Conservation (phyloP, 805 yeast species). For the Candida koratica region DNA sequence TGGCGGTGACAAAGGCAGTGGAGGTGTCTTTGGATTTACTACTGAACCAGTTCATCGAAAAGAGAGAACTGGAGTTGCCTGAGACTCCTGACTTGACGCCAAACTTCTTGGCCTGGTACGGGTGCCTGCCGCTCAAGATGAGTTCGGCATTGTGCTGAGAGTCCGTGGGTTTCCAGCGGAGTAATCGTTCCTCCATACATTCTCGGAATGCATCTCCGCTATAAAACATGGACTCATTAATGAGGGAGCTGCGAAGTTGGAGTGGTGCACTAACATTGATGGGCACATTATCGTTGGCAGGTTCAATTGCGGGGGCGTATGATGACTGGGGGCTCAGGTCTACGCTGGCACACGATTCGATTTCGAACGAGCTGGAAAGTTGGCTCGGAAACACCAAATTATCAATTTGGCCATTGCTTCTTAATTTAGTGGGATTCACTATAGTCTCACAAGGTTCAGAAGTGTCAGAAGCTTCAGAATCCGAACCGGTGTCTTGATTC, state of each 20-base stretch:
- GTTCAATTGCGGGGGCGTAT: neutral
- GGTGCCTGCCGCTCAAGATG: conserved; percentile 24
- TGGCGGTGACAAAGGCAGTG: conserved; percentile 7
- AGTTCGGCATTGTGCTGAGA: conserved; percentile 30
- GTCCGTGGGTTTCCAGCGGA: conserved; percentile 30
- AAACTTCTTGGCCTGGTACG: conserved; percentile 22
- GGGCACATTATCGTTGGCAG: neutral
- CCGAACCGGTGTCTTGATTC: neutral
- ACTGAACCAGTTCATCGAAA: conserved; percentile 5
- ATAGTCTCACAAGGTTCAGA: neutral
- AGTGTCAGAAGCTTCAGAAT: neutral
- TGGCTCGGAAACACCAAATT: conserved; percentile 1
- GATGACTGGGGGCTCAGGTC: conserved; percentile 4
- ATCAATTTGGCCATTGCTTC: conserved; percentile 6
- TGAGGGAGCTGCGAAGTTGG: conserved; percentile 2
- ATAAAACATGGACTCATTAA: neutral
- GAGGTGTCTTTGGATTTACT: conserved; percentile 1
- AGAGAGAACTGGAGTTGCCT: neutral
- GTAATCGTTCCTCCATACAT: conserved; percentile 28
- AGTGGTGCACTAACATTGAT: neutral
- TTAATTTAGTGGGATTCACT: neutral
- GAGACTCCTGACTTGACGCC: conserved; percentile 3
- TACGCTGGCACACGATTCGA: conserved; percentile 8
- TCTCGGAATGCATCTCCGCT: conserved; percentile 18
- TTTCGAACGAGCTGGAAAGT: conserved; percentile 10